Percentiles rank a stretch among this genome's conserved stretches.
phyloP scores from a whole-genome alignment of 1,284 basidiomycete species.

The Boletus holoroseus region DNA sequence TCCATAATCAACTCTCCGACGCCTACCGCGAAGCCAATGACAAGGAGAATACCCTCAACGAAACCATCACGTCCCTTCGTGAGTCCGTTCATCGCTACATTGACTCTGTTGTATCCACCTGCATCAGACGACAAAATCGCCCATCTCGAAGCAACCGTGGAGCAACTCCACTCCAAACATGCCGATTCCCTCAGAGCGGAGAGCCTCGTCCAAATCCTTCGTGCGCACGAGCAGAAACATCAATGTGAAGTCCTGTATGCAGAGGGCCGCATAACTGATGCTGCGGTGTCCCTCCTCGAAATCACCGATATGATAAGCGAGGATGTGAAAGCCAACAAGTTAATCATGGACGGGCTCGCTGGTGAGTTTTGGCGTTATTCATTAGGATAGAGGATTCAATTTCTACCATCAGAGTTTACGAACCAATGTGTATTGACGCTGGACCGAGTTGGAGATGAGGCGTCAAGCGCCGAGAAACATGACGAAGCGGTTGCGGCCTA shows the following conservation, averaged over 20 bases:
- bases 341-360: neutral
- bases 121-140: neutral
- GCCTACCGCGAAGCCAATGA: no score
- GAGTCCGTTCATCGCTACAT: neutral
- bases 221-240: neutral
- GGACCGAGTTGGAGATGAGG: neutral
- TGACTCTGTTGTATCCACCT: neutral
- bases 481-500: neutral
- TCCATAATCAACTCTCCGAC: neutral
- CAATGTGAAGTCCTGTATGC: neutral
- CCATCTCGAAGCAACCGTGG: neutral
- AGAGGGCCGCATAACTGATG: neutral
- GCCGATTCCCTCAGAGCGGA: neutral
- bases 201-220: neutral
- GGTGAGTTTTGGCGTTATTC: neutral
- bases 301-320: neutral
- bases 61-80: neutral
- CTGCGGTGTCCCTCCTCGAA: neutral
- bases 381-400: neutral
- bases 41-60: neutral
- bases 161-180: neutral
- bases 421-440: neutral
- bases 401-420: neutral
- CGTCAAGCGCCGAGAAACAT: neutral
- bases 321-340: neutral